Conservation (phyloP, 2,329 filamentous ascomycete species). For the Colletotrichum spinosum region DNA sequence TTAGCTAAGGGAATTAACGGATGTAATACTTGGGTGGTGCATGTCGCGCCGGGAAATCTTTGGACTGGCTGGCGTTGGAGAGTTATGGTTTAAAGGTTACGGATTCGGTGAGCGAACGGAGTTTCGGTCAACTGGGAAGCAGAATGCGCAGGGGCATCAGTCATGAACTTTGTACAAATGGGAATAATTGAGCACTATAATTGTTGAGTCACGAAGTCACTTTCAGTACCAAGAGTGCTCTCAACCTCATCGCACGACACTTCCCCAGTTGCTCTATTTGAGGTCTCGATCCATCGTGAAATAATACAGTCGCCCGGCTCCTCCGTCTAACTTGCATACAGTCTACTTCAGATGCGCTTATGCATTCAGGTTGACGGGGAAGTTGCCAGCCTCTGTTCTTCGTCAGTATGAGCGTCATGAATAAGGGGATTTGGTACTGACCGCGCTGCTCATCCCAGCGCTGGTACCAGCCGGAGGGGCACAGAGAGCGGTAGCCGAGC, state of each 20-base stretch:
- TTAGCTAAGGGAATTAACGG: conserved; percentile 9
- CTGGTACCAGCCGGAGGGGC: conserved; percentile 92
- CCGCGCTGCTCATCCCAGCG: conserved; percentile 98
- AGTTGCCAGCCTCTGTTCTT: conserved; percentile 73
- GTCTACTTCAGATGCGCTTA: conserved; percentile 49
- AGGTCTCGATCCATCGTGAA: conserved; percentile 43
- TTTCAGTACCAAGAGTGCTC: conserved; percentile 26
- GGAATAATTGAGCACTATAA: conserved; percentile 21
- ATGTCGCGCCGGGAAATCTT: too few species aligned
- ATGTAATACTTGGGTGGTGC: too few species aligned
- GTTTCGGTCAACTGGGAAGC: conserved; percentile 15
- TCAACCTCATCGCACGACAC: conserved; percentile 32
- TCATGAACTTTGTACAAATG: conserved; percentile 19
- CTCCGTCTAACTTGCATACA: conserved; percentile 35
- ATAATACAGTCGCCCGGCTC: conserved; percentile 50
- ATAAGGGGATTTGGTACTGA: conserved; percentile 57
- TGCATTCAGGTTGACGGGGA: conserved; percentile 74
- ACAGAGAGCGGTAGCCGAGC: conserved; percentile 96
- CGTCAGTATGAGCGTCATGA: conserved; percentile 24
- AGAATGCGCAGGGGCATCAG: conserved; percentile 7
- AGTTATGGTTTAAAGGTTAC: neutral
- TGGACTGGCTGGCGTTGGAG: too few species aligned
- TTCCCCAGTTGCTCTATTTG: conserved; percentile 39
- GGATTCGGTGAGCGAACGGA: conserved; percentile 22
- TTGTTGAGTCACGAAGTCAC: conserved; percentile 28